Base-by-base conservation (phyloP, 345 rosid genomes). In the Arabidopsis arenosa region DNA sequence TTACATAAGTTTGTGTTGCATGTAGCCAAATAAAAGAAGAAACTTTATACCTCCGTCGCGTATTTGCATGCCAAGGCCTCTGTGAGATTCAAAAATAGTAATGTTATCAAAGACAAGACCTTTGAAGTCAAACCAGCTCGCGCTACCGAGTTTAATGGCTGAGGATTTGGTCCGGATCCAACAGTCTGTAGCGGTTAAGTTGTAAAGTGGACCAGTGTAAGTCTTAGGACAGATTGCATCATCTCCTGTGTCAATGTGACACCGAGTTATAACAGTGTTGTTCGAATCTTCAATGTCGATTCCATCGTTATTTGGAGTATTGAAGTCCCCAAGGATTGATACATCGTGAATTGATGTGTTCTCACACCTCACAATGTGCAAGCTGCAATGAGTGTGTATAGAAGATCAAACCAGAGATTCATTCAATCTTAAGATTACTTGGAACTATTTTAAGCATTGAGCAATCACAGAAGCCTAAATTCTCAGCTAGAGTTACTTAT, bases 151-250 rank as follows among this genome's bases (percentile, higher is more conserved):
- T 81, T 94, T 94, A 82, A 94, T 90, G 1, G 97, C 97, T 0
- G 96, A 90, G 72, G 98, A 92, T 83, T 94, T 94, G 15, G 98
- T 92, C 17, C 90, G 84, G 39, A 94, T 94, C 95, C 96, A 92
- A 80, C 86, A 86, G 81, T 88, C 63, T n/a, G 91, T 92, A 15
- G 85, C 93, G 1, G 90, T 92, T 66, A 94, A 84, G 83, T 92
- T 90, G 72, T 85, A 77, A 17, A 92, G 75, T 12, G 96, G 96
- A 28, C 78, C 85, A 37, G 83, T 81, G 59, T 70, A 89, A 3
- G 98, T 94, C 85, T 94, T 94, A 0, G 97, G 93, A 67, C 97
- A 92, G 45, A 94, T 90, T 28, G 98, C 98, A 63, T 94, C 97
- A 35, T 94, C 98, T 48, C 98, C 96, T 5, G 97, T 92, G 59